Evolutionary conservation across 139 green algal genomes (phyloP), one percentile per base, ranked within the genome.

Genomic region (Chlamydomonas eustigma): DNA sequence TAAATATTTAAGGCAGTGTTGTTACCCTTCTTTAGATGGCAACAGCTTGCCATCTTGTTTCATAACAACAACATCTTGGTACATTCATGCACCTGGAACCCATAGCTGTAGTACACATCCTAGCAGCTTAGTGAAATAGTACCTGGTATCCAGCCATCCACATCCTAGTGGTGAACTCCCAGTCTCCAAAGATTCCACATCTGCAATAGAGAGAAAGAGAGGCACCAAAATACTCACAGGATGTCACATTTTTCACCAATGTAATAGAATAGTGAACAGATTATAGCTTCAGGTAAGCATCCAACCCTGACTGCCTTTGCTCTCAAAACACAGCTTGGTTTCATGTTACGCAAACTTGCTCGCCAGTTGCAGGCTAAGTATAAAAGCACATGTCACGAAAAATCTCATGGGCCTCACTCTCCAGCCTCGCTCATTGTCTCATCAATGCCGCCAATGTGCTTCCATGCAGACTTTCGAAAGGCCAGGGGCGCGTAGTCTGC

Each of bases 101-200:
- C n/a, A n/a, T n/a, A n/a, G n/a, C n/a, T n/a, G n/a, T n/a, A n/a
- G n/a, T n/a, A n/a, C n/a, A n/a, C n/a, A n/a, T n/a, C n/a, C n/a
- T n/a, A n/a, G n/a, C n/a, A n/a, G n/a, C n/a, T n/a, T n/a, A n/a
- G n/a, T n/a, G n/a, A n/a, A n/a, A n/a, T n/a, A n/a, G 1, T 39
- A 82, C 77, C 77, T 78, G 64, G 34, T 64, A 78, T 1, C 78
- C 78, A n/a, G 28, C 44, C 71, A 76, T 6, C 78, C 78, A 82
- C 2, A 76, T 71, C 12, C 72, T 50, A 4, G 18, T 34, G 78
- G 64, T 76, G 34, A 82, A 36, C 71, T 82, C 72, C 44, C 50
- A 76, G 65, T 83, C 78, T 4, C 73, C 71, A 37, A 39, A 73
- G 35, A 83, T 83, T 50, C 78, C 78, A 37, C 78, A 73, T 50